Conservation (phyloP, 306 rosid genomes). For the Cucurbita maxima region DNA sequence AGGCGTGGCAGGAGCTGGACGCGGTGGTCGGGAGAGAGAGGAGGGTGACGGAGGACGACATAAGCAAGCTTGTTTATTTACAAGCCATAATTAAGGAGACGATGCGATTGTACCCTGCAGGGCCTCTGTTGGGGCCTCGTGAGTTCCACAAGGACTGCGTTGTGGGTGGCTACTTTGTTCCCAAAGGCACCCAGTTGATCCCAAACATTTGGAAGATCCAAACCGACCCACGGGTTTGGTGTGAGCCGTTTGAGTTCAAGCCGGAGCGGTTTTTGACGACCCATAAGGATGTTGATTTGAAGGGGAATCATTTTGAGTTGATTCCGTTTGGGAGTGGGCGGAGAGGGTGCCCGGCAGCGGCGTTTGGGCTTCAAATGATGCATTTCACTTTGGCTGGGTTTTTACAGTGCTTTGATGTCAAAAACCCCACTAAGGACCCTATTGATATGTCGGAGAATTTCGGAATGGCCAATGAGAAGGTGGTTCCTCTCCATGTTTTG, state of each 20-base stretch:
- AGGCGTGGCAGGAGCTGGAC: slow-evolving; percentile 14
- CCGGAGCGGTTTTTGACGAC: slow-evolving; percentile 26
- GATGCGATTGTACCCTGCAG: slow-evolving; percentile 35
- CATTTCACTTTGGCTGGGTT: slow-evolving; percentile 8
- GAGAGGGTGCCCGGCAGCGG: slow-evolving; percentile 21
- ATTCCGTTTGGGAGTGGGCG: slow-evolving; percentile 31
- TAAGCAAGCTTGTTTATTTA: slow-evolving; percentile 22
- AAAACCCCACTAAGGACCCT: background rate
- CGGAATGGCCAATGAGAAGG: background rate
- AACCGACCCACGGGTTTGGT: slow-evolving; percentile 11
- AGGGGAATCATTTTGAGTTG: slow-evolving; percentile 16
- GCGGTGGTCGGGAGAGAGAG: slow-evolving; percentile 7
- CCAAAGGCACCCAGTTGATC: slow-evolving; percentile 27
- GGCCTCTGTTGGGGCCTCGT: slow-evolving; percentile 19
- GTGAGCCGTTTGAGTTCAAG: slow-evolving; percentile 9
- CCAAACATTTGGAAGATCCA: slow-evolving; percentile 32
- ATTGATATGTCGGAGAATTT: background rate
- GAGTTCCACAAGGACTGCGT: slow-evolving; percentile 27
- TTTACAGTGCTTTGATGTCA: background rate
- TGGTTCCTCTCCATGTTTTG: background rate
- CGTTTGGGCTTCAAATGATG: slow-evolving; percentile 7
- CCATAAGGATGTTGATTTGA: slow-evolving; percentile 11
- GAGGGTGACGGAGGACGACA: slow-evolving; percentile 6
- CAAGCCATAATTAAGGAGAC: slow-evolving; percentile 39
- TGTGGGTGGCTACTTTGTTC: slow-evolving; percentile 25